Conservation (phyloP, 257 asterid genomes). For the Henckelia pumila region DNA sequence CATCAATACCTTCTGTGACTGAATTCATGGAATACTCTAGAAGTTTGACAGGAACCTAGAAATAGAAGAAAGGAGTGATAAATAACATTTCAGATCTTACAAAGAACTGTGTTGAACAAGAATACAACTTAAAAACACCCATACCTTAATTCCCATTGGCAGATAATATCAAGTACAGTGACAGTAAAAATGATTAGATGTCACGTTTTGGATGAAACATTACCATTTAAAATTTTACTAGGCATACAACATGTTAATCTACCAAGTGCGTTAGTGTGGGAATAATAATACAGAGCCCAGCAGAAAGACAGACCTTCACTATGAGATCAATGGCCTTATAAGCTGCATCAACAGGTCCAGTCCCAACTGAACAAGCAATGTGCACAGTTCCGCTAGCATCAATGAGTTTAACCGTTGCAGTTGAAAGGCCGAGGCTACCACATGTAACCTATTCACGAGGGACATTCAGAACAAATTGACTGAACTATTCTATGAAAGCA, state of each 20-base stretch:
- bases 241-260: no score
- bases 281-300: background rate
- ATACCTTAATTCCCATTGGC: no score
- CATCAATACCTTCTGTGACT: conserved; percentile 94
- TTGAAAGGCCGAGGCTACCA: conserved; percentile 91
- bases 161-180: no score
- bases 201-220: no score
- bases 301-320: conserved; percentile 57
- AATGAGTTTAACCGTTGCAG: conserved; percentile 84
- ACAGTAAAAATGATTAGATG: no score
- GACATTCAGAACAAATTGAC: conserved; percentile 6
- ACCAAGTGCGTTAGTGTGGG: background rate
- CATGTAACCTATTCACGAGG: conserved; percentile 66
- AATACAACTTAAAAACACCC: background rate
- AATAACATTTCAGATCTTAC: conserved; percentile 1
- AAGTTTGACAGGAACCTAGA: conserved; percentile 76
- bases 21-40: conserved; percentile 74
- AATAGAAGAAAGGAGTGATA: background rate
- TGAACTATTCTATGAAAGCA: conserved; percentile 9
- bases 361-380: conserved; percentile 85
- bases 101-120: background rate
- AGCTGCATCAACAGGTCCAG: conserved; percentile 98
- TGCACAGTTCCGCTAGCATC: conserved; percentile 61
- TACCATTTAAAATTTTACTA: no score
- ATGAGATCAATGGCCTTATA: conserved; percentile 86